Base-by-base conservation (phyloP, 2,329 filamentous ascomycete genomes). In the Lachnellula occidentalis region DNA sequence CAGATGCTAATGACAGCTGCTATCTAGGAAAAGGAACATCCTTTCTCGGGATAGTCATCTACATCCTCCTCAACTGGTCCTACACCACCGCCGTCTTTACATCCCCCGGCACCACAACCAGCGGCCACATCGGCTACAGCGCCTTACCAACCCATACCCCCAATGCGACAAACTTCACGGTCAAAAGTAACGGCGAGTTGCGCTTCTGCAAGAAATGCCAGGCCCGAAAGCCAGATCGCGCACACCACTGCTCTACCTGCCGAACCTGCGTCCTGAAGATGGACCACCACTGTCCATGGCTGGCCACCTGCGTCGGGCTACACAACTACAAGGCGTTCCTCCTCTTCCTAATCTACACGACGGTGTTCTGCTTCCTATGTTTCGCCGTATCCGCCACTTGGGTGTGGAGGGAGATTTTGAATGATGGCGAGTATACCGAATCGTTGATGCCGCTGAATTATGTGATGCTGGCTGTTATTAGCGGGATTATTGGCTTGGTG, bases 251-350 rank as follows among this genome's bases (percentile, higher is more conserved):
- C 78, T 95, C 90, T 11, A 95, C 91, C 4, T 99, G 94, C 74
- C 84, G 87, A 63, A 87, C 88, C 67, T 99, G 94, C 71, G 92
- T 99, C 24, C 78, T 99, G 71, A 99, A 99, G 78, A 99, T 99
- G 94, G 94, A 99, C 70, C 94, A 99, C 71, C 94, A 99, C 74
- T 99, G 94, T 70, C 94, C 94, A 15, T 99, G 94, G 94, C 80
- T 99, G 48, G 92, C 94, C 27, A 96, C 90, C 4, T 99, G 94
- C 71, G 88, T 99, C 56, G 94, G 94, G 19, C 76, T 99, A 60
- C 84, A 83, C 67, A 99, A 99, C 73, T 95, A 96, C 78, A 99
- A 99, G 74, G 81, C 92, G 0, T 99, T 99, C 69, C 71, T 99
- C 51, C 79, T 97, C 3, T 99, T 97, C 70, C 78, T 99, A 24